Evolutionary conservation across 2,329 filamentous ascomycete genomes (phyloP), one percentile per base, ranked within the genome.

Genomic region (Botrytis fabae): DNA sequence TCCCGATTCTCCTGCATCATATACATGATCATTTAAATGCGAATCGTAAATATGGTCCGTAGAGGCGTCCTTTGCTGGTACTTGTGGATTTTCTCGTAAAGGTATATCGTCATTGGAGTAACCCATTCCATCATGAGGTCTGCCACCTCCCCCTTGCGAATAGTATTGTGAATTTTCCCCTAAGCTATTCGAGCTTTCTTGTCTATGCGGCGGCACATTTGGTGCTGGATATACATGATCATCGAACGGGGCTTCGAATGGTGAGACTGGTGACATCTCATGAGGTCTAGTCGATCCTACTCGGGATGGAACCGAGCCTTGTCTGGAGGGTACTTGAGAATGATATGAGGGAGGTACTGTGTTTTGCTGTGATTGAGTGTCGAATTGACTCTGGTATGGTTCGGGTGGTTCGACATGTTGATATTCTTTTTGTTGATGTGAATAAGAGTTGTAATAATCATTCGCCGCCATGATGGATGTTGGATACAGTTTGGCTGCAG

Each of bases 161-260:
- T 89, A 85, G 79, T 92, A 91, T 74, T 85, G 82, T 32, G 88
- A 87, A 77, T 91, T 88, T 75, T 86, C 86, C 70, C 87, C 83
- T 66, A 83, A 80, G 60, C 80, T 80, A 71, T 73, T 79, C 76
- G 78, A 82, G 76, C 80, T 82, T 42, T 80, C 61, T 71, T 77
- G 75, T 66, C 74, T 69, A 74, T 71, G 62, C 5, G 70, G 80
- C 38, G 70, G 64, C 46, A 66, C 64, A 54, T 38, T 51, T 65
- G 74, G 68, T 69, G 86, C 83, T 72, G 89, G 88, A 79, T 92
- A 92, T 73, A 86, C 85, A 82, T 90, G 85, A 80, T 92, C 90
- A 81, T 92, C 90, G 80, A 92, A 92, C 72, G 90, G 88, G 65
- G 87, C 88, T 71, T 89, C 88, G 80, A 92, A 91, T 16, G 90